Evolutionary conservation across 805 yeast genomes (phyloP), one percentile per base, ranked within the genome.

Genomic region (Zygosaccharomyces pseudorouxii): DNA sequence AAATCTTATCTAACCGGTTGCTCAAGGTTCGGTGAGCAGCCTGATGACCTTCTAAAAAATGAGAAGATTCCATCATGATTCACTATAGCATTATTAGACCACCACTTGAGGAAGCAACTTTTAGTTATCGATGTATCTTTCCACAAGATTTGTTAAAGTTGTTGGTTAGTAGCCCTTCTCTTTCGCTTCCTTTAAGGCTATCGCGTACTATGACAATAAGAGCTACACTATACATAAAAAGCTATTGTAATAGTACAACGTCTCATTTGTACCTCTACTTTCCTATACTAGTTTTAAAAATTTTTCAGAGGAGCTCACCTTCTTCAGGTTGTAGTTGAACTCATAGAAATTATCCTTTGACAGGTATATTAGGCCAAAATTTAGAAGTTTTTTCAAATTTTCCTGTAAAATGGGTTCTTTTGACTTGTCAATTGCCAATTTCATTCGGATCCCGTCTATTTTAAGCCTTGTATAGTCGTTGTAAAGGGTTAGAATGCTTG

Each of bases 401-500:
- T n/a, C 27, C 6, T 33, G 20, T 16, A 55, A 31, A 3, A 22
- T 20, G 22, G 37, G 14, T 28, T 41, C 39, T 8, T 16, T 23
- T 11, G 47, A 40, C 19, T 47, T 52, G 9, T 37, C 38, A 5
- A 50, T 40, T 10, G 40, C 36, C 18, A 58, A 39, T 16, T 31
- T 25, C 9, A 19, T 36, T 16, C 45, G 45, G 3, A 58, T 25
- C 2, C 37, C 43, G 11, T 18, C 28, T 28, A 46, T n/a, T 9
- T 14, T n/a, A n/a, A 54, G 36, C 8, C 25, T 22, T 5, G 50
- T 52, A 8, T 6, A 8, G 2, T 55, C 54, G 50, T 59, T 55
- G 27, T 52, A 58, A 11, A 48, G 50, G 25, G 23, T 39, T 12
- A 59, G 30, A 20, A 59, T 55, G 12, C 57, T 51, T 2, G 62